Evolutionary conservation across 768 basidiomycete species (phyloP).

Genomic region (Dioszegia aurantiaca): DNA sequence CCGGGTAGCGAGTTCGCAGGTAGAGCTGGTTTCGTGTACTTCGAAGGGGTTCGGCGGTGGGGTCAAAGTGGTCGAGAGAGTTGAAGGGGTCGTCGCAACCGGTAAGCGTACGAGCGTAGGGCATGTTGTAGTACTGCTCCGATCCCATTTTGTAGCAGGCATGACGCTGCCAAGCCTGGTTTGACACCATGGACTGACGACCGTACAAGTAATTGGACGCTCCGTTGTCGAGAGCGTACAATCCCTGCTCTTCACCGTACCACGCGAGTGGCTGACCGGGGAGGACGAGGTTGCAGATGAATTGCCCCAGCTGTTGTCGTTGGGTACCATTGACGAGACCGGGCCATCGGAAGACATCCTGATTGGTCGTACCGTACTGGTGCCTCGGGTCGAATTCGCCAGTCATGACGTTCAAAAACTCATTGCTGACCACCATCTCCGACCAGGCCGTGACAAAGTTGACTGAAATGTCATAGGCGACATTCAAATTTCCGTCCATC

Average conservation of each 20-base stretch:
- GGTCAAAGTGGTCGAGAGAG: conserved; percentile 89
- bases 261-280: conserved; percentile 81
- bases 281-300: conserved; percentile 75
- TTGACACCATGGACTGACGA: conserved; percentile 85
- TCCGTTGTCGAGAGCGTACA: conserved; percentile 82
- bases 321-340: conserved; percentile 79
- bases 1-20: conserved; percentile 66
- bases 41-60: conserved; percentile 73
- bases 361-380: conserved; percentile 89
- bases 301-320: conserved; percentile 70
- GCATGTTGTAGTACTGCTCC: conserved; percentile 90
- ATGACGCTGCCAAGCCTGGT: conserved; percentile 84
- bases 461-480: conserved; percentile 75
- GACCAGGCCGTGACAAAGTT: conserved; percentile 92
- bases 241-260: conserved; percentile 86
- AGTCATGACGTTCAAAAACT: conserved; percentile 71
- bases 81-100: conserved; percentile 91
- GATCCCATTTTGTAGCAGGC: conserved; percentile 90
- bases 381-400: conserved; percentile 74
- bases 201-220: conserved; percentile 83
- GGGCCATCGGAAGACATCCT: conserved; percentile 93
- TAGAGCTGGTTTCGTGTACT: conserved; percentile 70
- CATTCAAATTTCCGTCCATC: conserved; percentile 91
- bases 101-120: conserved; percentile 69
- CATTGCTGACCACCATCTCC: conserved; percentile 73